Base-by-base conservation (phyloP, 768 basidiomycete genomes). In the Podaxis rugospora region DNA sequence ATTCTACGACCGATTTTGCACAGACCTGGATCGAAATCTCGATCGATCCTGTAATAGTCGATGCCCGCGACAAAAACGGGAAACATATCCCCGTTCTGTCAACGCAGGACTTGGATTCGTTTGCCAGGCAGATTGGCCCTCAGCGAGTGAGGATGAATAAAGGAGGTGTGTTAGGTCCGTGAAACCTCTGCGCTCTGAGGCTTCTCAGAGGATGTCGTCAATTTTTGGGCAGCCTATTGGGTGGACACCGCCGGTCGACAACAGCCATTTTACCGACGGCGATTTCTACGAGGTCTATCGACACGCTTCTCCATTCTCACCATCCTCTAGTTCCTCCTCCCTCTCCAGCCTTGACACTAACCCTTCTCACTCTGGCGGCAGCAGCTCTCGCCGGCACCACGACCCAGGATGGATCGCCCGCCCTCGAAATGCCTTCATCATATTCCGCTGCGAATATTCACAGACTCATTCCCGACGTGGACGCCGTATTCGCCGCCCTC, bases 371-470 rank as follows among this genome's bases (percentile, higher is more conserved):
- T 66, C 32, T 56, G 63, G 56, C 52, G 55, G 65, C 46, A 66
- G 67, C 50, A 70, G 72, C 23, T 75, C 79, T 53, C 75, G 78
- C 4, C 68, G 65, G 42, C 69, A 73, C 57, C 74, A 75, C 9
- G 81, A 86, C 60, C 82, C 86, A 0, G 72, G 69, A n/a, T 84
- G 83, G 80, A 79, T 88, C 37, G 83, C 86, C 25, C 83, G 88
- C 11, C 88, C 88, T 3, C 80, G 84, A 1, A 89, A 89, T 62
- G 77, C 84, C 47, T 89, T 89, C 72, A 87, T 89, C 70, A 81
- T 89, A 55, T 89, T 89, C 74, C 85, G 88, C 35, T 86, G 87
- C 66, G 81, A 87, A 63, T 89, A 81, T 67, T 79, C 80, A 64
- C 79, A 71, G 66, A 74, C 74, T 62, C 78, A 83, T 68, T 68